Evolutionary conservation across 768 basidiomycete species (phyloP).

Genomic region (Serendipita sp.): DNA sequence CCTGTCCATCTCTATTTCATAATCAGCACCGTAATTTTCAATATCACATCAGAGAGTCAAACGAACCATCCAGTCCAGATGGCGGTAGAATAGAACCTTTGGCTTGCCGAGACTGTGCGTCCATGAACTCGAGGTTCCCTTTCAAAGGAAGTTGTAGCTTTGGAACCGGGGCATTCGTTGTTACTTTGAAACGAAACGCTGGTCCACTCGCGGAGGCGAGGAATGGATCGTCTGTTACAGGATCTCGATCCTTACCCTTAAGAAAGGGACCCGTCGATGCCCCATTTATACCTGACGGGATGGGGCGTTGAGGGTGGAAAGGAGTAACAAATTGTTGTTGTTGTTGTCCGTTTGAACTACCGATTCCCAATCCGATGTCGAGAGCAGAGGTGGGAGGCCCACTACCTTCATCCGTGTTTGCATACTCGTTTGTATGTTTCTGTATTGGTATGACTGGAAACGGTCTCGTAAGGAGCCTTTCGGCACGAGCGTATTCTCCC

Average conservation of each 20-base stretch:
- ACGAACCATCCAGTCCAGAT: background rate
- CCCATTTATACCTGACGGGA: background rate
- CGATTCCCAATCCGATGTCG: background rate
- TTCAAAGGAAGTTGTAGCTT: slow-evolving; percentile 15
- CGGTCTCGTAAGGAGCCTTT: slow-evolving; percentile 76
- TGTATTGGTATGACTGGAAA: slow-evolving; percentile 32
- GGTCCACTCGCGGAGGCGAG: background rate
- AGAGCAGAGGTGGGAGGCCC: background rate
- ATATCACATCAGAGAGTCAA: no score
- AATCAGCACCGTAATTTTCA: no score
- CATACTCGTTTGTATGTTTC: slow-evolving; percentile 9
- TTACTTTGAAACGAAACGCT: slow-evolving; percentile 13
- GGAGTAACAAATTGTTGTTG: background rate
- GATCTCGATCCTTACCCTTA: background rate
- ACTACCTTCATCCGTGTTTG: slow-evolving; percentile 12
- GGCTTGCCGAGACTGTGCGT: no score
- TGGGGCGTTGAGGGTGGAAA: background rate
- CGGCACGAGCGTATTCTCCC: slow-evolving; percentile 87
- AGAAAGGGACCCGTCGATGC: background rate
- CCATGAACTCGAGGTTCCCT: no score
- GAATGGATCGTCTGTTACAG: background rate
- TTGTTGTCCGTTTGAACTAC: background rate
- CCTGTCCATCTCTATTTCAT: background rate
- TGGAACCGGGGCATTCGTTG: slow-evolving; percentile 28
- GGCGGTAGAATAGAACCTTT: no score